Percentiles rank a stretch among this genome's conserved stretches.
Evolutionary conservation across 108 stramenopile genomes (phyloP).

Genomic region (Seminavis robusta): DNA sequence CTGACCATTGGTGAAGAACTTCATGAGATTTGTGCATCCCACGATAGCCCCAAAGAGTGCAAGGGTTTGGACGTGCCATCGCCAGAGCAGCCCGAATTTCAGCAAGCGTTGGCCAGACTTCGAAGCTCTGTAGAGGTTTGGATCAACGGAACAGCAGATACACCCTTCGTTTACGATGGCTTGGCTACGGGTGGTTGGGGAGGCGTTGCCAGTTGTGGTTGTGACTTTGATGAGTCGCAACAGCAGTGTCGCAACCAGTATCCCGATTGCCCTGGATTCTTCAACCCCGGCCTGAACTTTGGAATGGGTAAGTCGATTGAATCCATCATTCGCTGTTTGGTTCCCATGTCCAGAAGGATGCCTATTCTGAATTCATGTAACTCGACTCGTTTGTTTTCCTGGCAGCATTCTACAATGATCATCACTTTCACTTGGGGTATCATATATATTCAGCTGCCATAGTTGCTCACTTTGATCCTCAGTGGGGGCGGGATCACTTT

Average conservation of each 20-base stretch:
- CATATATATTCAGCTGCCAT: slow-evolving; percentile 89
- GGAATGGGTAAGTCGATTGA: slow-evolving; percentile 38
- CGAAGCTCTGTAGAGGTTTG: slow-evolving; percentile 67
- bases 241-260: slow-evolving; percentile 58
- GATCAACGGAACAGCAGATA: slow-evolving; percentile 72
- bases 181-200: too few relatives aligned
- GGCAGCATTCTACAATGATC: slow-evolving; percentile 82
- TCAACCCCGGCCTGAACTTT: slow-evolving; percentile 83
- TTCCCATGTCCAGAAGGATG: background rate
- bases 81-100: slow-evolving; percentile 43
- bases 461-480: slow-evolving; percentile 63
- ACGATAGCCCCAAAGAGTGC: slow-evolving; percentile 29
- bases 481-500: slow-evolving; percentile 73
- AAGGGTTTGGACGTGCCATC: slow-evolving; percentile 39
- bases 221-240: slow-evolving; percentile 47
- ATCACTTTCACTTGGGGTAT: slow-evolving; percentile 92
- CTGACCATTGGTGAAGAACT: slow-evolving; percentile 80
- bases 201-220: slow-evolving; percentile 86
- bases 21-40: slow-evolving; percentile 30
- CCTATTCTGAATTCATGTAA: background rate
- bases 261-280: slow-evolving; percentile 78
- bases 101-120: slow-evolving; percentile 45
- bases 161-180: slow-evolving; percentile 79
- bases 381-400: background rate
- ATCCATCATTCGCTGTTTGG: background rate